These are phyloP conservation scores for Cucumis hystrix DNA, from an alignment of 306 rosid species.

Conservation along the genomic window DNA sequence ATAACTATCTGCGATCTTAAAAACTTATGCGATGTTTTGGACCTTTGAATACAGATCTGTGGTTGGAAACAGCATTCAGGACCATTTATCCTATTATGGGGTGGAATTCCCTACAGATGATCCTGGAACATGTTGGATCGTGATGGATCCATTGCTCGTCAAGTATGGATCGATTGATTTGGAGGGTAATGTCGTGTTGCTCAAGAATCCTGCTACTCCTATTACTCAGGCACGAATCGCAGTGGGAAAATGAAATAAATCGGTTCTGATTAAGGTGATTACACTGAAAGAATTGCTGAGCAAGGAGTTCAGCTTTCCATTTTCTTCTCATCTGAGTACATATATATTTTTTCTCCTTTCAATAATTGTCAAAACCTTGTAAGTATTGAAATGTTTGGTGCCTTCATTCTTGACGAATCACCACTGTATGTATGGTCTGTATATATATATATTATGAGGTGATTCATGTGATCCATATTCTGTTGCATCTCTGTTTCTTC, in stretches of 20 bases:
- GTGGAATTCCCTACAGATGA: conserved; percentile 35
- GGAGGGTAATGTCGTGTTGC: conserved; percentile 45
- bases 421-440: neutral
- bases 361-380: neutral
- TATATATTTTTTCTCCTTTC: neutral
- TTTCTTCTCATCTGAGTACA: neutral
- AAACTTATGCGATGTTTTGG: neutral
- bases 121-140: conserved; percentile 56
- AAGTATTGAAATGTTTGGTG: neutral
- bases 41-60: conserved; percentile 56
- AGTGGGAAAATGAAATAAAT: neutral
- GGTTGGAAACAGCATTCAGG: conserved; percentile 62
- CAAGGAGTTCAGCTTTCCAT: neutral
- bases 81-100: conserved; percentile 65
- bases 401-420: neutral
- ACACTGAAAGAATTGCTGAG: neutral
- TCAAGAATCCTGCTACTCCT: conserved; percentile 43
- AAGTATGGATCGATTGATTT: conserved; percentile 30
- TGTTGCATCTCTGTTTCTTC: neutral
- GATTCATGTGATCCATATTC: neutral
- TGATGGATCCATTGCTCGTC: conserved; percentile 29
- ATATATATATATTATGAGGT: neutral
- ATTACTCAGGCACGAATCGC: conserved; percentile 13
- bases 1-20: neutral
- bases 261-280: neutral